Evolutionary conservation across 2,329 filamentous ascomycete species (phyloP), one percentile per base, ranked within the genome.

Genomic region (Exophiala sp.): DNA sequence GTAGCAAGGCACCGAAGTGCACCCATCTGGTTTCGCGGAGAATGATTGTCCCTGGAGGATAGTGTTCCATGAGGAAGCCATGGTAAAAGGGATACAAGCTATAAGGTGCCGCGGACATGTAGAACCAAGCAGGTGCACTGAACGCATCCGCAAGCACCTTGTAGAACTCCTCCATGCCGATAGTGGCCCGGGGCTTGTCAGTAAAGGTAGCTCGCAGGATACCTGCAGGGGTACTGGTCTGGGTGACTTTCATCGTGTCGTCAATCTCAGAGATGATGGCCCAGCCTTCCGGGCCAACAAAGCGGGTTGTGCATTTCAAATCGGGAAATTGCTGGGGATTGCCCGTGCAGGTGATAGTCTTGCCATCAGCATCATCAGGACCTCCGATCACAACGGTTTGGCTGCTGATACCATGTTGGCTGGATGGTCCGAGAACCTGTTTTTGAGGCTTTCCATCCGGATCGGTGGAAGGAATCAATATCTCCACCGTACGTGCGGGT

Each of bases 21-120:
- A 88, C 84, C 86, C 87, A 95, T 48, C 82, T 87, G 7, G 85
- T 82, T 62, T 96, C 88, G 32, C 91, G 83, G 5, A 97, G 77
- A 29, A 96, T 80, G 55, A 96, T 76, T 19, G 88, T 88, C 9
- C 91, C 91, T 2, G 77, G 77, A 0, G 85, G 86, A 64, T 83
- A 97, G 67, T 85, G 71, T 1, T 74, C 65, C 46, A 82, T 71
- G 29, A 88, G 76, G 69, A 97, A 97, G 1, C 75, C 67, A 48
- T 78, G 82, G 19, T 97, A 76, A 68, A 96, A 93, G 0, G 87
- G 85, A 64, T 96, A 96, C 8, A 97, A 78, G 61, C 94, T 95
- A 73, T 96, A 96, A 0, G 91, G 91, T 0, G 89, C 95, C 0
- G 91, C 90, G 0, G 88, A 94, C 40, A 97, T 78, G 68, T 97